Evolutionary conservation across 2,329 filamentous ascomycete genomes (phyloP).

Genomic region (Aureobasidium sp.): DNA sequence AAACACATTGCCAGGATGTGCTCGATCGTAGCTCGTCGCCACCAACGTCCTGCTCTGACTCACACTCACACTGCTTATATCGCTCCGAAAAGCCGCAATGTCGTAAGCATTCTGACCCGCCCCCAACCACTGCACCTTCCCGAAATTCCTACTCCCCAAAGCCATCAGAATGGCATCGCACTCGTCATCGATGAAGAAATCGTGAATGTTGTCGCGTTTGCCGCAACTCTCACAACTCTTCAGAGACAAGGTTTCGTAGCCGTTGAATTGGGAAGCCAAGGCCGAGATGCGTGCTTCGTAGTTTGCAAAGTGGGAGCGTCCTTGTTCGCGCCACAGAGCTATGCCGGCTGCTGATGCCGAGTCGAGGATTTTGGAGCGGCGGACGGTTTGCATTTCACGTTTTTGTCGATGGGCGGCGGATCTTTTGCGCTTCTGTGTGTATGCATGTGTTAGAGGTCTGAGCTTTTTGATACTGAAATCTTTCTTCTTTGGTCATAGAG

Average conservation of each 20-base stretch:
- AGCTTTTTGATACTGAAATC: not conserved
- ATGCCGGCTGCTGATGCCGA: not conserved
- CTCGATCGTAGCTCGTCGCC: not conserved
- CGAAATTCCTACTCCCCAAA: not conserved
- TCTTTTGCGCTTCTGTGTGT: constrained; percentile 13
- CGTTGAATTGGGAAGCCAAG: not conserved
- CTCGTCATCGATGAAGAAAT: constrained; percentile 2
- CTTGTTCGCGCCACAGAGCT: constrained; percentile 13
- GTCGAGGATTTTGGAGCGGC: constrained; percentile 6
- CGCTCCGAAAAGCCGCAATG: constrained; percentile 4
- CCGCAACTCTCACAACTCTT: constrained; percentile 12
- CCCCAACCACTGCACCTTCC: not conserved
- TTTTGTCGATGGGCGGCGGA: not conserved
- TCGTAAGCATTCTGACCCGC: not conserved
- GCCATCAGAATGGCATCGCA: constrained; percentile 1
- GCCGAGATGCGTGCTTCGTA: constrained; percentile 6
- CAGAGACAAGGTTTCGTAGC: not conserved
- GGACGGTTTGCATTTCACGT: constrained; percentile 7
- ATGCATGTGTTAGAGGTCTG: not conserved
- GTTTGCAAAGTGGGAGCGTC: constrained; percentile 8
- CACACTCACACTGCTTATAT: constrained; percentile 7
- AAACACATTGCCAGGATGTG: constrained; percentile 12
- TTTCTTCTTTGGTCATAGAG: not conserved
- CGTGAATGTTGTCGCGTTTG: constrained; percentile 10
- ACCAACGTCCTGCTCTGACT: not conserved